phyloP scores from a whole-genome alignment of 2,329 filamentous ascomycete genomes.

The Fragosphaeria purpurea region DNA sequence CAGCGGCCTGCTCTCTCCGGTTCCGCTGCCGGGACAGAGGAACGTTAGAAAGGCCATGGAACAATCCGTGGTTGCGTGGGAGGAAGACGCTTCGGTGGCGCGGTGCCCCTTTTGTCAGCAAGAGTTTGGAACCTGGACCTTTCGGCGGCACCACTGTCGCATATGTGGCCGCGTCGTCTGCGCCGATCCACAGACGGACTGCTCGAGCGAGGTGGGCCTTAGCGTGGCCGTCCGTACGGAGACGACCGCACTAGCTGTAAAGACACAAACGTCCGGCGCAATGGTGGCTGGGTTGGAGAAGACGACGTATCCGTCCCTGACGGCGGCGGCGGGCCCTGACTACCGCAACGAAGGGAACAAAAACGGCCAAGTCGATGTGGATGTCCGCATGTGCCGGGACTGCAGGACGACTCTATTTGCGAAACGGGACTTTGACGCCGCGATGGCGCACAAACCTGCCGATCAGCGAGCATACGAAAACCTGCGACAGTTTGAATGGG shows the following conservation, averaged over 20 bases:
- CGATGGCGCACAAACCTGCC: conserved; percentile 56
- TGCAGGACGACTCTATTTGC: conserved; percentile 57
- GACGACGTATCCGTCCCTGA: too few species aligned
- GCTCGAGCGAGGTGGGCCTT: conserved; percentile 74
- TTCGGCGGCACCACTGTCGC: conserved; percentile 87
- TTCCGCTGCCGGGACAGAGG: conserved; percentile 56
- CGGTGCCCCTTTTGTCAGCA: conserved; percentile 93
- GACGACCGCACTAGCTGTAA: conserved; percentile 20
- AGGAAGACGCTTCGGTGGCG: conserved; percentile 72
- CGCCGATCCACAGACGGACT: conserved; percentile 72
- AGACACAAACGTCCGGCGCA: conserved; percentile 12
- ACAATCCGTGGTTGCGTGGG: conserved; percentile 89
- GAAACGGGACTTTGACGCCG: conserved; percentile 67
- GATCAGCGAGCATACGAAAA: conserved; percentile 77
- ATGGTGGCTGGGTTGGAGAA: too few species aligned
- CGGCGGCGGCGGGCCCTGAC: too few species aligned
- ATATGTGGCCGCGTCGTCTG: conserved; percentile 91
- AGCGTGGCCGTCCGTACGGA: conserved; percentile 54
- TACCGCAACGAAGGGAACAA: background rate
- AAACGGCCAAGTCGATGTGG: conserved; percentile 52
- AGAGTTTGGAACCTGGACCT: conserved; percentile 87
- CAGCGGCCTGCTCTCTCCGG: conserved; percentile 46
- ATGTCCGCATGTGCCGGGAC: conserved; percentile 85
- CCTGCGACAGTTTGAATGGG: conserved; percentile 75
- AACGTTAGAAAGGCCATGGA: conserved; percentile 73